These are phyloP conservation scores for Phytophthora kernoviae DNA, from an alignment of 352 stramenopile species.

Conservation along the genomic window DNA sequence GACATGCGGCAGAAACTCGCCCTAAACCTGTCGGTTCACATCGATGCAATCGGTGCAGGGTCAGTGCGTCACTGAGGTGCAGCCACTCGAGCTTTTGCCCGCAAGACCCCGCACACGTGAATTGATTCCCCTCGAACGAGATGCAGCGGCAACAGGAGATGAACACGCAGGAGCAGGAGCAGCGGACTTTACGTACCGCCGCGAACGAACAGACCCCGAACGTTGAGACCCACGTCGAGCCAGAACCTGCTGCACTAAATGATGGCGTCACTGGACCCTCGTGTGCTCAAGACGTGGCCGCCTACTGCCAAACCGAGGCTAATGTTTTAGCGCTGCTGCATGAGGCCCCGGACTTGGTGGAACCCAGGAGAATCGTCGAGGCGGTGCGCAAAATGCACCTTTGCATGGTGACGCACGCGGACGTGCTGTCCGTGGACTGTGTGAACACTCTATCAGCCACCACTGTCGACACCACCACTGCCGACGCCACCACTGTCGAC, in stretches of 20 bases:
- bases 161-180: not conserved
- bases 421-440: slow-evolving; percentile 59
- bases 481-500: slow-evolving; percentile 16
- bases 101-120: not conserved
- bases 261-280: slow-evolving; percentile 16
- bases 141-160: slow-evolving; percentile 25
- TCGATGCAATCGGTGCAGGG: not conserved
- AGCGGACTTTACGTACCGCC: slow-evolving; percentile 1
- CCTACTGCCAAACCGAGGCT: slow-evolving; percentile 52
- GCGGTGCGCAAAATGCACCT: slow-evolving; percentile 50
- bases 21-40: no score
- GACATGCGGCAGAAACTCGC: not conserved
- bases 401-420: slow-evolving; percentile 59
- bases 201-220: slow-evolving; percentile 1
- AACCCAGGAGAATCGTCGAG: slow-evolving; percentile 38
- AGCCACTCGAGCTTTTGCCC: slow-evolving; percentile 30
- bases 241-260: not conserved
- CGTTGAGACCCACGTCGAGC: not conserved
- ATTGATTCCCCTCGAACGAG: not conserved
- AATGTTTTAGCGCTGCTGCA: slow-evolving; percentile 58
- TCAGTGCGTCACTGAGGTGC: slow-evolving; percentile 17
- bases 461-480: slow-evolving; percentile 22
- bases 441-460: slow-evolving; percentile 46
- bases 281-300: slow-evolving; percentile 45
- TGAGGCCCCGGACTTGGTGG: slow-evolving; percentile 33